Conservation (phyloP, 2,329 filamentous ascomycete genomes). For the Alternaria angustiovoidea region DNA sequence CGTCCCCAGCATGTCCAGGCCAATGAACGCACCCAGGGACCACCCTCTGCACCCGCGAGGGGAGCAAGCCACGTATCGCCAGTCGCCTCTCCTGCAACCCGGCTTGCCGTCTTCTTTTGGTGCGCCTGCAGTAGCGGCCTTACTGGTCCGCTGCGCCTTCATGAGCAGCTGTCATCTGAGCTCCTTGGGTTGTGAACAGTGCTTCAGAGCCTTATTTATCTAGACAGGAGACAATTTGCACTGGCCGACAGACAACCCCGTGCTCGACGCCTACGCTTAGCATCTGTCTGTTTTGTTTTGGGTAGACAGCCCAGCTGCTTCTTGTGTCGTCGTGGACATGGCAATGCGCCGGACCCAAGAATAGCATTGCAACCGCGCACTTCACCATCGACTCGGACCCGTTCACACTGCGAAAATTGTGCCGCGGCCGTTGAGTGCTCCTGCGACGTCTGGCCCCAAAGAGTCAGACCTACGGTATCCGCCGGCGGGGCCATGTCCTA, state of each 20-base stretch:
- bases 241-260: neutral
- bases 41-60: slow-evolving; percentile 30
- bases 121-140: slow-evolving; percentile 23
- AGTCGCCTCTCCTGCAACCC: slow-evolving; percentile 9
- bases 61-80: slow-evolving; percentile 40
- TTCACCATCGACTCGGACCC: slow-evolving; percentile 17
- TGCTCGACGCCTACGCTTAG: neutral
- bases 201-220: slow-evolving; percentile 15
- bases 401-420: slow-evolving; percentile 32
- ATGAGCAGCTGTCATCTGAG: slow-evolving; percentile 12
- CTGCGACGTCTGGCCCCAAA: slow-evolving; percentile 22
- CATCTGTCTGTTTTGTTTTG: slow-evolving; percentile 5
- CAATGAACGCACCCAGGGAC: slow-evolving; percentile 39
- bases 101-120: slow-evolving; percentile 18
- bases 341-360: slow-evolving; percentile 10
- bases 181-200: slow-evolving; percentile 3
- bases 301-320: slow-evolving; percentile 2
- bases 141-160: slow-evolving; percentile 21
- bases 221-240: slow-evolving; percentile 24
- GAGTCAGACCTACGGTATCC: slow-evolving; percentile 7
- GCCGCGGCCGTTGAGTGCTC: slow-evolving; percentile 32
- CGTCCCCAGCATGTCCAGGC: slow-evolving; percentile 24
- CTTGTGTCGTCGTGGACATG: slow-evolving; percentile 2
- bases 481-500: slow-evolving; percentile 19
- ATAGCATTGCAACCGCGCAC: slow-evolving; percentile 2